Evolutionary conservation across 495 filamentous ascomycete genomes (phyloP).

Genomic region (Tuber aestivum): DNA sequence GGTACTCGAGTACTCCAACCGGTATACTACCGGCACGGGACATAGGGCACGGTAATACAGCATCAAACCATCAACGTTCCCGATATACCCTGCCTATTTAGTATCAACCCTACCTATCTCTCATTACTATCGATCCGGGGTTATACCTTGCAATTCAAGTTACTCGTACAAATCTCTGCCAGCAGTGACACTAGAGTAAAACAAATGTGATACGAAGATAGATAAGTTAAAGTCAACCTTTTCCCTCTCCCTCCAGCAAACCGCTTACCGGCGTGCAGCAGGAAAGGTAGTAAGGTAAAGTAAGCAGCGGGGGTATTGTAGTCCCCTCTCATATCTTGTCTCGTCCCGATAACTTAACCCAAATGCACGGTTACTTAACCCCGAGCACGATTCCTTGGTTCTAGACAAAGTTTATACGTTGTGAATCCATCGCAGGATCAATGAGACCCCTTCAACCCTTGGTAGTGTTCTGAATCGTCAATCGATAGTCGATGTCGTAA

Average conservation of each 20-base stretch:
- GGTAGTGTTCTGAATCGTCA: neutral
- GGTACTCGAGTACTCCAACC: too few species aligned
- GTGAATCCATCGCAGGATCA: neutral
- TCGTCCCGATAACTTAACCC: neutral
- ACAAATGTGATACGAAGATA: neutral
- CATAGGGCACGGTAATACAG: too few species aligned
- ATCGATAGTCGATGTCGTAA: neutral
- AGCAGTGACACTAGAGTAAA: neutral
- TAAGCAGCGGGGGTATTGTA: neutral
- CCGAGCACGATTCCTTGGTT: neutral
- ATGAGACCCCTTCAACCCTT: neutral
- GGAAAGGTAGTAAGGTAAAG: neutral
- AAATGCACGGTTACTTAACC: neutral
- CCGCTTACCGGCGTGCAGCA: neutral
- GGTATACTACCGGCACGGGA: too few species aligned
- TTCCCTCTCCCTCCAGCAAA: too few species aligned
- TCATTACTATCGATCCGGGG: too few species aligned
- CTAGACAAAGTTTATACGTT: neutral
- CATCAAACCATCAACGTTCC: too few species aligned
- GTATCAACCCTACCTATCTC: too few species aligned
- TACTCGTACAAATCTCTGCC: too few species aligned
- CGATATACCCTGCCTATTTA: too few species aligned
- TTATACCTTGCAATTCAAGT: too few species aligned
- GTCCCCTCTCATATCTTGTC: neutral
- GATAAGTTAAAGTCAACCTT: neutral